Conservation (phyloP, 1,284 basidiomycete genomes). For the Tylopilus orsonianus region DNA sequence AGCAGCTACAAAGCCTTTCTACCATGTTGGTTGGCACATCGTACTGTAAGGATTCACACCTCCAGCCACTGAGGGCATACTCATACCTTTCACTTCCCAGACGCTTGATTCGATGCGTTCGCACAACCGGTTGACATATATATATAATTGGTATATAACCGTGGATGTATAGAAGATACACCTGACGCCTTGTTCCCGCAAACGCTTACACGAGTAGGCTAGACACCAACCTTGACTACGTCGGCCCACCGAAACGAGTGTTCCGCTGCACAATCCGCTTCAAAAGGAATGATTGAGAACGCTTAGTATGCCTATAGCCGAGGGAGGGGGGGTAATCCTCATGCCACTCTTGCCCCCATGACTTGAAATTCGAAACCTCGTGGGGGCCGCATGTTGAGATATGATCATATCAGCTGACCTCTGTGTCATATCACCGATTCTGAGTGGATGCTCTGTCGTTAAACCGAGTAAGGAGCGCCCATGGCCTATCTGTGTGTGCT, state of each 20-base stretch:
- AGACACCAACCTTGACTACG: not conserved
- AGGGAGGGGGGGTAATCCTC: constrained; percentile 9
- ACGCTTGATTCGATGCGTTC: constrained; percentile 21
- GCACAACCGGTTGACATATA: constrained; percentile 4
- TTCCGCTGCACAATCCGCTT: constrained; percentile 1
- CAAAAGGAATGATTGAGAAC: constrained; percentile 20
- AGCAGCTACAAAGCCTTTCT: constrained; percentile 84
- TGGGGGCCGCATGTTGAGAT: constrained; percentile 29
- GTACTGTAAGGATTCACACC: constrained; percentile 63
- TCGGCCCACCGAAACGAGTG: not conserved
- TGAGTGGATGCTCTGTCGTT: constrained; percentile 5
- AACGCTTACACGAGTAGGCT: constrained; percentile 1
- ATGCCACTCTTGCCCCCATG: constrained; percentile 11
- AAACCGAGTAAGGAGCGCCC: constrained; percentile 9
- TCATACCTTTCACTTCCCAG: constrained; percentile 18
- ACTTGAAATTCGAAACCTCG: constrained; percentile 28
- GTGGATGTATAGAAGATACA: constrained; percentile 4
- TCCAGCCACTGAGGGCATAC: not conserved
- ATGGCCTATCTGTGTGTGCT: constrained; percentile 1
- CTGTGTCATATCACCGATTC: constrained; percentile 9
- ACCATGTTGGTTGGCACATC: constrained; percentile 90
- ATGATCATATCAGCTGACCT: constrained; percentile 25
- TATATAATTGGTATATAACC: not conserved
- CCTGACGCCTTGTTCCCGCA: not conserved
- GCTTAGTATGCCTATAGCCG: constrained; percentile 6